Evolutionary conservation across 2,329 filamentous ascomycete species (phyloP).

Genomic region (Nothopassalora personata): DNA sequence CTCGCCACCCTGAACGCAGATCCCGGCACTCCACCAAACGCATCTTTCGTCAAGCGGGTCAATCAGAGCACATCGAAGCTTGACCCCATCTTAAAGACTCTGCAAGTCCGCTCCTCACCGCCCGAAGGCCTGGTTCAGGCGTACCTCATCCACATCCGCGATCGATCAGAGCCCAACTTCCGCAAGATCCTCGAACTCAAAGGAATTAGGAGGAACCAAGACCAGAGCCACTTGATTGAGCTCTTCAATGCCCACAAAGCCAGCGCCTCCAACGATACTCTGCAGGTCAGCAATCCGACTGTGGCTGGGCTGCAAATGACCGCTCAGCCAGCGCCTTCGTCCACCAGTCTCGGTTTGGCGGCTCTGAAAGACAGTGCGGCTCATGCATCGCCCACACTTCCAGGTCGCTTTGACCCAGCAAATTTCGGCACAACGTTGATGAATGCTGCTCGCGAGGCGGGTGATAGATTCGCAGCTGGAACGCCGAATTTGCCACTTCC

Average conservation of each 20-base stretch:
- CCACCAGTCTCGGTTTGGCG: conserved; percentile 21
- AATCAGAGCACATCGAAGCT: conserved; percentile 78
- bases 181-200: conserved; percentile 94
- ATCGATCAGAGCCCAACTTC: conserved; percentile 92
- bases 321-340: conserved; percentile 32
- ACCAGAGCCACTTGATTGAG: conserved; percentile 78
- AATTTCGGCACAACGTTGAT: conserved; percentile 76
- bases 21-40: conserved; percentile 48
- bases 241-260: conserved; percentile 83
- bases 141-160: conserved; percentile 93
- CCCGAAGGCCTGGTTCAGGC: conserved; percentile 93
- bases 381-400: conserved; percentile 35
- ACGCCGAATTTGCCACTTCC: conserved; percentile 46
- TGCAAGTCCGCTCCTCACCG: conserved; percentile 86
- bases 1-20: conserved; percentile 59
- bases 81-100: conserved; percentile 88
- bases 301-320: conserved; percentile 60
- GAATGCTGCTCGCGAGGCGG: conserved; percentile 78
- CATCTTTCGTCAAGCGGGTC: conserved; percentile 78
- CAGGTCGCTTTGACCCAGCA: conserved; percentile 62
- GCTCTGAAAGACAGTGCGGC: conserved; percentile 37
- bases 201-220: conserved; percentile 72
- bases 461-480: conserved; percentile 61
- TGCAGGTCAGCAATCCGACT: conserved; percentile 62
- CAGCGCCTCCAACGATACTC: conserved; percentile 58